A percentile compares a stretch with the other conserved stretches of the same genome.
Evolutionary conservation across 1,139 yeast genomes (phyloP).

Genomic region (Scheffersomyces stambukii): DNA sequence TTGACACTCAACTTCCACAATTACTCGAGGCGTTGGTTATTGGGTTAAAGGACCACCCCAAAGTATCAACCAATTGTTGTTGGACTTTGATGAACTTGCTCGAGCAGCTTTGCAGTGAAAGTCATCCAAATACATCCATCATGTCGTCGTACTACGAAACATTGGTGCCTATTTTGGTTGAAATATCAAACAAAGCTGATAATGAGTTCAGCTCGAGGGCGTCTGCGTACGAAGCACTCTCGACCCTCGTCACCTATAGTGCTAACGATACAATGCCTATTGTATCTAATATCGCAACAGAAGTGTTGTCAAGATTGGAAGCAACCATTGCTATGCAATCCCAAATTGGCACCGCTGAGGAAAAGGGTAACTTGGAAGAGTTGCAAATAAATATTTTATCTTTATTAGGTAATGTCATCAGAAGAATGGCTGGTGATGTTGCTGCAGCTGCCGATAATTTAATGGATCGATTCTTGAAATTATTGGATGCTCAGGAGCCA

Average conservation of each 20-base stretch:
- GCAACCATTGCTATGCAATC: slow-evolving; percentile 54
- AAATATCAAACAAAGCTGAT: slow-evolving; percentile 65
- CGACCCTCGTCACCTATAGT: slow-evolving; percentile 73
- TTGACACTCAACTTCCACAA: slow-evolving; percentile 58
- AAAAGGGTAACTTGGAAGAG: slow-evolving; percentile 76
- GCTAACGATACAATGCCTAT: slow-evolving; percentile 66
- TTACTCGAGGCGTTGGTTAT: slow-evolving; percentile 67
- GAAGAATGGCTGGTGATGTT: slow-evolving; percentile 73
- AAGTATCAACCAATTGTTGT: slow-evolving; percentile 91
- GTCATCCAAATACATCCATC: slow-evolving; percentile 53
- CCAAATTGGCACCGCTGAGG: slow-evolving; percentile 60
- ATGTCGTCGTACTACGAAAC: slow-evolving; percentile 71
- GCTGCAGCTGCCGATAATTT: slow-evolving; percentile 70
- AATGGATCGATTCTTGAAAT: slow-evolving; percentile 76
- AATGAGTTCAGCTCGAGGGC: slow-evolving; percentile 90
- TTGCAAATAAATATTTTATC: slow-evolving; percentile 82
- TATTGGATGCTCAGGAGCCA: slow-evolving; percentile 56
- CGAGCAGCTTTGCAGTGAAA: slow-evolving; percentile 72
- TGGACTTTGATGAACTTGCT: slow-evolving; percentile 93
- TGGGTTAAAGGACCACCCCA: slow-evolving; percentile 87
- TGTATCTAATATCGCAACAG: slow-evolving; percentile 70
- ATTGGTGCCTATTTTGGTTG: slow-evolving; percentile 66
- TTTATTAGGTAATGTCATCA: slow-evolving; percentile 80
- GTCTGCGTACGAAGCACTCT: slow-evolving; percentile 90
- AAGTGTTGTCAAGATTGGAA: slow-evolving; percentile 68